Conservation (phyloP, 257 asterid genomes). For the Gardenia jasminoides region DNA sequence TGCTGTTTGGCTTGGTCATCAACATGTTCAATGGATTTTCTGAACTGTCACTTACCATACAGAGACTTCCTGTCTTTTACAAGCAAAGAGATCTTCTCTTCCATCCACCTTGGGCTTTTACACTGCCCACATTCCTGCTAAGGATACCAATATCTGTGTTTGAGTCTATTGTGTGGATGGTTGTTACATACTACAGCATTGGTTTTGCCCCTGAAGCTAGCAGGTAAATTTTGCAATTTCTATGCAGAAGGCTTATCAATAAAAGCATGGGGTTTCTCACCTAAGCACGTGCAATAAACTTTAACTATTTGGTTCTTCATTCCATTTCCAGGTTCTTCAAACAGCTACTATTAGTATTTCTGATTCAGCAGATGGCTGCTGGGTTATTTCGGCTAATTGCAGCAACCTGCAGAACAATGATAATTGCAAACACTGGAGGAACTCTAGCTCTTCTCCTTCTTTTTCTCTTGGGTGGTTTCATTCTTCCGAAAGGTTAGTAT, state of each 20-base stretch:
- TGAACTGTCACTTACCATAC: conserved; percentile 56
- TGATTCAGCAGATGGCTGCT: conserved; percentile 72
- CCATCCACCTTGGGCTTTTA: conserved; percentile 74
- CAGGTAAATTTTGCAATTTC: conserved; percentile 36
- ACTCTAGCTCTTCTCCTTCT: conserved; percentile 54
- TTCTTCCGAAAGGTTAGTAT: conserved; percentile 58
- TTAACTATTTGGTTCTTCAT: neutral
- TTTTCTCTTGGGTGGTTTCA: conserved; percentile 72
- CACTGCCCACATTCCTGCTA: conserved; percentile 58
- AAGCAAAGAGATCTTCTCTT: conserved; percentile 68
- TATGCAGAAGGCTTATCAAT: neutral
- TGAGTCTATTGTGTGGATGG: conserved; percentile 57
- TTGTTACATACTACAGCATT: conserved; percentile 53
- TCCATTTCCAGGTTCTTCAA: conserved; percentile 53
- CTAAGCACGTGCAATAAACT: neutral
- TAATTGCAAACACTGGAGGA: conserved; percentile 61
- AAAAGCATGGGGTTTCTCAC: neutral
- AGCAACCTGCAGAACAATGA: conserved; percentile 58
- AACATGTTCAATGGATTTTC: conserved; percentile 67
- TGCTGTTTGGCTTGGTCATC: conserved; percentile 50
- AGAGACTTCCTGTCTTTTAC: conserved; percentile 71
- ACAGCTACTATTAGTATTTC: conserved; percentile 46
- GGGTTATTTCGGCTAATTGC: conserved; percentile 64
- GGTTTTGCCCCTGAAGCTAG: conserved; percentile 81
- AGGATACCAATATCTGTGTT: conserved; percentile 61